Conservation (phyloP, 2,329 filamentous ascomycete species). For the Diplodia corticola region DNA sequence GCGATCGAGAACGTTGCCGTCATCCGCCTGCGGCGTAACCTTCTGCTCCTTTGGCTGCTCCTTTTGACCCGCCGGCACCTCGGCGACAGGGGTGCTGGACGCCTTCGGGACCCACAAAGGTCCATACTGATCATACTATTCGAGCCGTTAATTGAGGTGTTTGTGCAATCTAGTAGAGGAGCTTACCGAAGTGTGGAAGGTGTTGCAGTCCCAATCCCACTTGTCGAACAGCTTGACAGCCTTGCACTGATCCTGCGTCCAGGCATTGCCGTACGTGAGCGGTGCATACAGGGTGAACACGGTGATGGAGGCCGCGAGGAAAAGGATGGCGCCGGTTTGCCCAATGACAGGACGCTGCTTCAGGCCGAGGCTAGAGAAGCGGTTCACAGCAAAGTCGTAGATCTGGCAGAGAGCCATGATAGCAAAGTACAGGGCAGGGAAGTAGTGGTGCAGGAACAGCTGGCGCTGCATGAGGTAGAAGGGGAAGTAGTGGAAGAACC, state of each 20-base stretch:
- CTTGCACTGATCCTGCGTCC: constrained; percentile 87
- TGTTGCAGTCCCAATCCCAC: constrained; percentile 99
- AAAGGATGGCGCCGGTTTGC: constrained; percentile 68
- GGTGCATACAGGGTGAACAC: constrained; percentile 86
- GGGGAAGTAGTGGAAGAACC: constrained; percentile 98
- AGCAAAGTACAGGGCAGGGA: constrained; percentile 94
- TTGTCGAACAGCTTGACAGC: constrained; percentile 81
- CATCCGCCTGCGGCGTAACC: constrained; percentile 36
- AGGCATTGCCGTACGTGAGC: constrained; percentile 87
- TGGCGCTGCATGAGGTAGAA: constrained; percentile 98
- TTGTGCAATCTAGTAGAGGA: background rate
- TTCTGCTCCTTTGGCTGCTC: constrained; percentile 30
- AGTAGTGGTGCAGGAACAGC: constrained; percentile 97
- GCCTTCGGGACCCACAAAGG: constrained; percentile 28
- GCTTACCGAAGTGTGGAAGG: constrained; percentile 84
- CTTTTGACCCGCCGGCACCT: constrained; percentile 28
- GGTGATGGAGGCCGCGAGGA: constrained; percentile 71
- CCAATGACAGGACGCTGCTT: constrained; percentile 72
- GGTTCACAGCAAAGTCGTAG: constrained; percentile 79
- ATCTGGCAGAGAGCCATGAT: constrained; percentile 86
- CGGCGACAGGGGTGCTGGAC: constrained; percentile 23
- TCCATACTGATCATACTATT: constrained; percentile 31
- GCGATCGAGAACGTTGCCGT: constrained; percentile 48
- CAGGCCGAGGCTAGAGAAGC: constrained; percentile 67
- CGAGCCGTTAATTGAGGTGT: background rate